Percentiles rank a stretch among this genome's conserved stretches.
These are phyloP conservation scores for Trichoderma semiorbis DNA, from an alignment of 2,329 filamentous ascomycete species.

Conservation along the genomic window DNA sequence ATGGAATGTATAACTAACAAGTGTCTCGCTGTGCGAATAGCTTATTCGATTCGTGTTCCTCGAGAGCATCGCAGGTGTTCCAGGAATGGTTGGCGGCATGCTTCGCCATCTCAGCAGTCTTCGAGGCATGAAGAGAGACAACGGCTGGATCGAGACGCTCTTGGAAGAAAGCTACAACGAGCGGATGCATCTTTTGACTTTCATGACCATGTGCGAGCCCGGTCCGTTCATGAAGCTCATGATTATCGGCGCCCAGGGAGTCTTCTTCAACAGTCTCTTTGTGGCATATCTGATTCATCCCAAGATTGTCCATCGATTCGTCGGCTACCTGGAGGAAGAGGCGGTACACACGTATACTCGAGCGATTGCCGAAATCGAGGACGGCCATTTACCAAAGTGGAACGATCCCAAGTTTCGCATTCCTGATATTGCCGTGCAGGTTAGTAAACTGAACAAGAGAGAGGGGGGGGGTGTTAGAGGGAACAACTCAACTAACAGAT, in stretches of 20 bases:
- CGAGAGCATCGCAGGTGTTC: slow-evolving; percentile 90
- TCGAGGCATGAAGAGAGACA: slow-evolving; percentile 82
- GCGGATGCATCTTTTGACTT: slow-evolving; percentile 87
- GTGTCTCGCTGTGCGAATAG: slow-evolving; percentile 26
- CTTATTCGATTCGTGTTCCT: slow-evolving; percentile 87
- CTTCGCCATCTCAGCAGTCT: slow-evolving; percentile 82
- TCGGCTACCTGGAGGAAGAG: slow-evolving; percentile 96
- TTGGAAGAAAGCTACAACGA: slow-evolving; percentile 91
- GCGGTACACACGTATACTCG: slow-evolving; percentile 94
- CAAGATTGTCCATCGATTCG: slow-evolving; percentile 87
- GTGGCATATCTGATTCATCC: slow-evolving; percentile 82
- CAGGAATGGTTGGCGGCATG: slow-evolving; percentile 96
- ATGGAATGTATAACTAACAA: slow-evolving; percentile 10
- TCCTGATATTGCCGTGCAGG: slow-evolving; percentile 79
- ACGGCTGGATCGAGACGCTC: slow-evolving; percentile 93
- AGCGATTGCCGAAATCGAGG: slow-evolving; percentile 81
- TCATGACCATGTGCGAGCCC: slow-evolving; percentile 76
- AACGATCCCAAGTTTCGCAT: slow-evolving; percentile 64
- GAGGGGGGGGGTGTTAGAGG: not conserved
- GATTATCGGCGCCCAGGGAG: slow-evolving; percentile 88
- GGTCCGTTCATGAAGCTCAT: slow-evolving; percentile 88
- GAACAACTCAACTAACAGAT: not conserved
- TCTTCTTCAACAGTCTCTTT: slow-evolving; percentile 96
- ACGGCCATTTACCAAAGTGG: slow-evolving; percentile 82
- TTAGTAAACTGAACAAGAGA: slow-evolving; percentile 22